Evolutionary conservation across 176 grass and related monocot species (phyloP).

Genomic region (Rhipidocladum racemiflorum): DNA sequence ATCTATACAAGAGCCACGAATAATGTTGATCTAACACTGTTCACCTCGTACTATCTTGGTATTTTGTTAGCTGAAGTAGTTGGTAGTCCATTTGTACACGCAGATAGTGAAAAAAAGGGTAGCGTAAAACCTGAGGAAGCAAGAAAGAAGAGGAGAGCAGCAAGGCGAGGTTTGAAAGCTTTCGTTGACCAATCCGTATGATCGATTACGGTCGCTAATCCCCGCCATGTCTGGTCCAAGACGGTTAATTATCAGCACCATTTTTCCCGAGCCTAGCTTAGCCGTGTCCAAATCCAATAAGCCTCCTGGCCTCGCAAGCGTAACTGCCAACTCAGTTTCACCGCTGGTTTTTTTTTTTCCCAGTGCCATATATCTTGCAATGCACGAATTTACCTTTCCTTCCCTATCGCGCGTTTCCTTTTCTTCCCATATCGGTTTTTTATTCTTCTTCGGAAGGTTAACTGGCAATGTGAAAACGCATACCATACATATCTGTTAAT

Average conservation of each 20-base stretch:
- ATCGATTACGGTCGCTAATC: slow-evolving; percentile 3
- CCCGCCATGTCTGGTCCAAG: neutral
- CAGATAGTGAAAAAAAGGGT: neutral
- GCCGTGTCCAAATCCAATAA: neutral
- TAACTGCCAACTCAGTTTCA: slow-evolving; percentile 31
- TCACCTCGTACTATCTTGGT: neutral
- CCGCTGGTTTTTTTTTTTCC: slow-evolving; percentile 24
- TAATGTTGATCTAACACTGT: neutral
- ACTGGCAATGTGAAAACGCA: neutral
- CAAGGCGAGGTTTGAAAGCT: neutral
- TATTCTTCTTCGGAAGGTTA: neutral
- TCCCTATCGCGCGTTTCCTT: neutral
- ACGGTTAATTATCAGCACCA: neutral
- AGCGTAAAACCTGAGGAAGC: neutral
- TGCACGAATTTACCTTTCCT: slow-evolving; percentile 21
- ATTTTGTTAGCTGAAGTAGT: too few relatives aligned
- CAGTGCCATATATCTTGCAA: slow-evolving; percentile 19
- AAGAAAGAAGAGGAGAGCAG: neutral
- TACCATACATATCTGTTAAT: slow-evolving; percentile 4
- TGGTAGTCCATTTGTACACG: neutral
- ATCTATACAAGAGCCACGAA: neutral
- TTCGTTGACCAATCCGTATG: neutral
- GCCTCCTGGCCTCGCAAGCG: neutral
- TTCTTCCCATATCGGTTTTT: neutral
- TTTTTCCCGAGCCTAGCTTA: slow-evolving; percentile 5